These are phyloP conservation scores for Vigna angularis DNA, from an alignment of 306 rosid genomes.

Conservation along the genomic window DNA sequence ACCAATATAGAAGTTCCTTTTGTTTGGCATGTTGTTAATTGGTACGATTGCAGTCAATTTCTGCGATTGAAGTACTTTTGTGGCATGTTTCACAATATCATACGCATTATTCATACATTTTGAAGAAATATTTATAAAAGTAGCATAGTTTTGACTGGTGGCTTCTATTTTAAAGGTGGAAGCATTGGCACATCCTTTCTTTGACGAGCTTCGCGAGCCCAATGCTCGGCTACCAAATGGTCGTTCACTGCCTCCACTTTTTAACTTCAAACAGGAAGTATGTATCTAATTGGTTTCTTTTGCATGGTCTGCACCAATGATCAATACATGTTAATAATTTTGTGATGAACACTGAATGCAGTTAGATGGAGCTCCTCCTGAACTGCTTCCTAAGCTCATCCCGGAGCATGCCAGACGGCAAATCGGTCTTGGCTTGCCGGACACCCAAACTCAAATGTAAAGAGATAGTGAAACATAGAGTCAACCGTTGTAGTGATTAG, in stretches of 20 bases:
- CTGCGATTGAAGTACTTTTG: not conserved
- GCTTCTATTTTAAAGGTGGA: conserved; percentile 70
- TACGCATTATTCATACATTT: conserved; percentile 8
- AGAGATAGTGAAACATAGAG: conserved; percentile 53
- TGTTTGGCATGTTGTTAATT: conserved; percentile 34
- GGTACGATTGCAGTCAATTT: not conserved
- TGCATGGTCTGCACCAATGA: not conserved
- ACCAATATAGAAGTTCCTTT: not conserved
- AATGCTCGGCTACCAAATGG: conserved; percentile 87
- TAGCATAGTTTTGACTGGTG: conserved; percentile 31
- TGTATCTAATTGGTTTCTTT: conserved; percentile 47
- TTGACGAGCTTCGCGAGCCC: conserved; percentile 92
- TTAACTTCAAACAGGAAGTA: conserved; percentile 95
- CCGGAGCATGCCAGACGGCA: conserved; percentile 90
- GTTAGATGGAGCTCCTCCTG: conserved; percentile 80
- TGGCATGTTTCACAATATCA: conserved; percentile 7
- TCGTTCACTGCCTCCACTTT: conserved; percentile 81
- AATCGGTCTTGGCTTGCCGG: conserved; percentile 56
- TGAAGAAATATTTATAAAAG: conserved; percentile 34
- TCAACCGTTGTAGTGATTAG: conserved; percentile 50
- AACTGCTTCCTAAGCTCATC: conserved; percentile 76
- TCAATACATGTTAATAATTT: not conserved
- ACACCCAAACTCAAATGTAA: conserved; percentile 62
- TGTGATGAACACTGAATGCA: conserved; percentile 48
- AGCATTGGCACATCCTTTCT: conserved; percentile 93